phyloP scores from a whole-genome alignment of 257 asterid genomes.

The Jaltomata sinuosa region DNA sequence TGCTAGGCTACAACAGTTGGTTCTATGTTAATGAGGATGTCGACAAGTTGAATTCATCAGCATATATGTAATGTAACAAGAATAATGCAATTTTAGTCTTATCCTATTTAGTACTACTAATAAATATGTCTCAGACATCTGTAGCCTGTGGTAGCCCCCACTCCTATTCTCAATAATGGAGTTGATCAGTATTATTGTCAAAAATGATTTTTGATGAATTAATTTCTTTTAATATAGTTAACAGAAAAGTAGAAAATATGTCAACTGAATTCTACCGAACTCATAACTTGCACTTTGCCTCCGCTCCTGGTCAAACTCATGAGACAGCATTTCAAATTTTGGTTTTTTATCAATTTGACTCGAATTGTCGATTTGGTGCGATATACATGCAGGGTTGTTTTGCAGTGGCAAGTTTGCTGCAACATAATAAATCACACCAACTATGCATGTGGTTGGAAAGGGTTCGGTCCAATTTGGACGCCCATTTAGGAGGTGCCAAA shows the following conservation, averaged over 20 bases:
- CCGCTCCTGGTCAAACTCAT: too few relatives aligned
- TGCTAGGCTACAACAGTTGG: too few relatives aligned
- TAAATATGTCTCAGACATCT: not conserved
- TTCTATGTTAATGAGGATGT: not conserved
- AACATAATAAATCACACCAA: too few relatives aligned
- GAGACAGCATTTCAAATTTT: too few relatives aligned
- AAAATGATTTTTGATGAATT: not conserved
- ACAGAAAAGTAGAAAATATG: not conserved
- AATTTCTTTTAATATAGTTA: not conserved
- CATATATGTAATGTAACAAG: not conserved
- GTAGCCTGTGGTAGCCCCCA: not conserved
- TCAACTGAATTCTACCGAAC: not conserved
- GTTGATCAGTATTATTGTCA: not conserved
- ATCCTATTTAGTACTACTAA: not conserved
- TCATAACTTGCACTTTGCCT: not conserved
- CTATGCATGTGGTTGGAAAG: not conserved
- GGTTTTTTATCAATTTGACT: too few relatives aligned
- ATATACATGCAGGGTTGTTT: not conserved
- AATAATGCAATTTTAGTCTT: not conserved
- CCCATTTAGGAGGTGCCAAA: not conserved
- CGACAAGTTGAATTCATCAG: not conserved
- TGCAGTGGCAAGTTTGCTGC: not conserved
- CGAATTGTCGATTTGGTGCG: too few relatives aligned
- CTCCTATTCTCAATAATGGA: not conserved
- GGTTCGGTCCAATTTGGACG: not conserved